These are phyloP conservation scores for Vaccinium myrtillus DNA, from an alignment of 148 eudicot species.

Conservation along the genomic window DNA sequence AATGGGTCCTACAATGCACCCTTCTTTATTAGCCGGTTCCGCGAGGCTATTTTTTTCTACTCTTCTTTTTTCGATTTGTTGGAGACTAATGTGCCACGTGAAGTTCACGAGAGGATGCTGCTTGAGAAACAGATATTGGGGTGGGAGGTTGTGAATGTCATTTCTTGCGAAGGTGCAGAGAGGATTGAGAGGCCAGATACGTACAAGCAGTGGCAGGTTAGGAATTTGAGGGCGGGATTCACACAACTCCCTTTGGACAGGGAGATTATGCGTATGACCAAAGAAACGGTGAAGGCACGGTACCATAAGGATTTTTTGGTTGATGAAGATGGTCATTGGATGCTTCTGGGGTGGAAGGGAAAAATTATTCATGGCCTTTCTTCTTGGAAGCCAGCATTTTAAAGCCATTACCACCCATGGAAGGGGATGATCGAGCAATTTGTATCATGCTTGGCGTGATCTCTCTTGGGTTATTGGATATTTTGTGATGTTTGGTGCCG, in stretches of 20 bases:
- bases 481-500: not conserved
- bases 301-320: constrained; percentile 70
- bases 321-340: constrained; percentile 75
- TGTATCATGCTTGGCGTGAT: not conserved
- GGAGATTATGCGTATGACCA: constrained; percentile 48
- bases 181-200: constrained; percentile 36
- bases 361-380: constrained; percentile 55
- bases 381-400: constrained; percentile 53
- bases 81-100: constrained; percentile 62
- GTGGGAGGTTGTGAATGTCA: constrained; percentile 64
- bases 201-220: constrained; percentile 81
- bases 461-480: not conserved
- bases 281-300: constrained; percentile 40
- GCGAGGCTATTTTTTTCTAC: constrained; percentile 73
- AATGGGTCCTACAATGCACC: constrained; percentile 75
- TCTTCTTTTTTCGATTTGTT: constrained; percentile 81
- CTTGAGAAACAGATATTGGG: constrained; percentile 68
- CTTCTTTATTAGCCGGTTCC: constrained; percentile 66
- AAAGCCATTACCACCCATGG: not conserved
- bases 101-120: constrained; percentile 56
- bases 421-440: not conserved
- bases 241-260: constrained; percentile 48
- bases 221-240: constrained; percentile 69
- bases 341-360: constrained; percentile 84
- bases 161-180: constrained; percentile 79